These are phyloP conservation scores for Smallanthus sonchifolius DNA, from an alignment of 129 eudicot species.

Conservation along the genomic window DNA sequence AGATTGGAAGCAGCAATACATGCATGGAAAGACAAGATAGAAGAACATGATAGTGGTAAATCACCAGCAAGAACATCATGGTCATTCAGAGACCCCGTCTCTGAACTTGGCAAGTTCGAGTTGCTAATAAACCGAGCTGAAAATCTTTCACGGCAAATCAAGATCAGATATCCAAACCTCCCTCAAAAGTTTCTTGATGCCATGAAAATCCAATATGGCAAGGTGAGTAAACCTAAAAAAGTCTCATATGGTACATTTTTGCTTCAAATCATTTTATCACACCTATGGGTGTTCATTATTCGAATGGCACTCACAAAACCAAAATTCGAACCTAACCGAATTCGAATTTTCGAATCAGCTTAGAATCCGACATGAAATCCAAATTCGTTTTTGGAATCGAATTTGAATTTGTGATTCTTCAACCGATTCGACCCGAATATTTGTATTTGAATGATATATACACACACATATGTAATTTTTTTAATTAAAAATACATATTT, in stretches of 20 bases:
- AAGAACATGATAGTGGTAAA: slow-evolving; percentile 41
- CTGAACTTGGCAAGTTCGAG: slow-evolving; percentile 61
- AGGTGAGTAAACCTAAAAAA: slow-evolving; percentile 42
- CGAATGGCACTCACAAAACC: too few species aligned
- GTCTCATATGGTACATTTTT: background rate
- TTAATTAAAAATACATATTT: too few species aligned
- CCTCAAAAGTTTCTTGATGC: slow-evolving; percentile 83
- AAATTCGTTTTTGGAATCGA: too few species aligned
- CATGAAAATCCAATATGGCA: slow-evolving; percentile 72
- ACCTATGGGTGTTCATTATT: background rate
- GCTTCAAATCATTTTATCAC: background rate
- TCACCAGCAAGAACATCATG: slow-evolving; percentile 77
- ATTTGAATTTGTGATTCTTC: too few species aligned
- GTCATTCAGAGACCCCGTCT: slow-evolving; percentile 68
- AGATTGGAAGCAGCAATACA: slow-evolving; percentile 72
- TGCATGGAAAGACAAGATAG: slow-evolving; percentile 67
- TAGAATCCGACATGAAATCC: too few species aligned
- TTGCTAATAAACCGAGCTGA: slow-evolving; percentile 52
- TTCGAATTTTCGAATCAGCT: too few species aligned
- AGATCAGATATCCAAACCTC: slow-evolving; percentile 70
- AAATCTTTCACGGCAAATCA: slow-evolving; percentile 55
- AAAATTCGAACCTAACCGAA: too few species aligned
- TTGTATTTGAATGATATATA: too few species aligned
- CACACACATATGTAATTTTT: too few species aligned
- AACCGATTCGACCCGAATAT: too few species aligned